A percentile compares a stretch with the other conserved stretches of the same genome.
Evolutionary conservation across 2,329 filamentous ascomycete genomes (phyloP).

Genomic region (Colletotrichum tamarilloi): DNA sequence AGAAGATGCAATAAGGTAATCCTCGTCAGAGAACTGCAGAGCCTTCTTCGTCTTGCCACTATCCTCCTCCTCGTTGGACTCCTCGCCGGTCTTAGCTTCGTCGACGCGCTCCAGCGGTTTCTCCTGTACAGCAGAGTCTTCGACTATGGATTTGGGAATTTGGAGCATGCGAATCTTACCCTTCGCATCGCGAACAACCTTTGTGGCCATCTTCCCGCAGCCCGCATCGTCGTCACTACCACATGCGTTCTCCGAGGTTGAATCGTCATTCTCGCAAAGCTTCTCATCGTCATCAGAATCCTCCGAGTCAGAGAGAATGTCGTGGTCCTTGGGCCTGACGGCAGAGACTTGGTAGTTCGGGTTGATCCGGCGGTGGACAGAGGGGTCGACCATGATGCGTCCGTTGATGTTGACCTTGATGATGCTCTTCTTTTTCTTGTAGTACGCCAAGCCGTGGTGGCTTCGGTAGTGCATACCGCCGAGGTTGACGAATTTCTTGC

Average conservation of each 20-base stretch:
- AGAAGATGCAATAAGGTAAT: constrained; percentile 85
- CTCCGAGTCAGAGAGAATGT: constrained; percentile 64
- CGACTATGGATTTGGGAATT: constrained; percentile 47
- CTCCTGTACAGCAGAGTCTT: constrained; percentile 53
- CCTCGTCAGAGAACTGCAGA: constrained; percentile 80
- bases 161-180: constrained; percentile 45
- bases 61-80: constrained; percentile 34
- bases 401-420: constrained; percentile 88
- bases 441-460: constrained; percentile 86
- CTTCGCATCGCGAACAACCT: constrained; percentile 59
- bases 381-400: constrained; percentile 88
- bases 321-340: constrained; percentile 78
- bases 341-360: constrained; percentile 85
- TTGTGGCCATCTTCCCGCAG: constrained; percentile 58
- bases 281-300: constrained; percentile 59
- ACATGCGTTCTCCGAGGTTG: constrained; percentile 50
- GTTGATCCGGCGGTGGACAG: constrained; percentile 84
- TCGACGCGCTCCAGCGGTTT: constrained; percentile 58
- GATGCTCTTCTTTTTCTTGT: constrained; percentile 80
- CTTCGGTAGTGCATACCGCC: constrained; percentile 85
- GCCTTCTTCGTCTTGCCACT: constrained; percentile 45
- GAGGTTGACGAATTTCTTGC: constrained; percentile 85
- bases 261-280: constrained; percentile 48
- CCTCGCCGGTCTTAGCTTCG: constrained; percentile 41
- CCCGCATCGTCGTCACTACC: constrained; percentile 54